Evolutionary conservation across 2,329 filamentous ascomycete species (phyloP).

Genomic region (Stachybotrys echinatus): DNA sequence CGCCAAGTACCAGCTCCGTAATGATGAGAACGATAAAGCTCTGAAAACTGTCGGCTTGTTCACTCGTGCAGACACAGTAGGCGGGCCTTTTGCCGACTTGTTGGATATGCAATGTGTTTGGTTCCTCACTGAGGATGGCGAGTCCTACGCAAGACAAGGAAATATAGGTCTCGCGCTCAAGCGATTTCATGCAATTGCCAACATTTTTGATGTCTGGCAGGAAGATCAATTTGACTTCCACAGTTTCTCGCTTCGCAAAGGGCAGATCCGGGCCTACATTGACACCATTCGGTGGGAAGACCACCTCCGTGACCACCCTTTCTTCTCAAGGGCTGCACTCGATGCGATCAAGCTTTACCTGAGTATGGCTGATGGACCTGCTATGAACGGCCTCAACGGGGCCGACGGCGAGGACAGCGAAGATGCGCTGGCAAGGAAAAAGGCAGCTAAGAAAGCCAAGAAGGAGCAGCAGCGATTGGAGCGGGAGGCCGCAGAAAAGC

Average conservation of each 20-base stretch:
- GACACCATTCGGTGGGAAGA: slow-evolving; percentile 98
- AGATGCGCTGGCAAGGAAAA: slow-evolving; percentile 69
- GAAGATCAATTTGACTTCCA: slow-evolving; percentile 99
- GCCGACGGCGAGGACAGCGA: slow-evolving; percentile 43
- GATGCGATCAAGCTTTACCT: slow-evolving; percentile 78
- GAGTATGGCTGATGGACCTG: slow-evolving; percentile 69
- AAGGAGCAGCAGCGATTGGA: slow-evolving; percentile 63
- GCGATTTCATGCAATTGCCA: slow-evolving; percentile 80
- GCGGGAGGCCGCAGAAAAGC: slow-evolving; percentile 73
- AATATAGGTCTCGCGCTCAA: slow-evolving; percentile 85
- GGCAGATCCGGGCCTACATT: slow-evolving; percentile 88
- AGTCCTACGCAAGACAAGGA: slow-evolving; percentile 77
- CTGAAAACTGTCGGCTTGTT: slow-evolving; percentile 89
- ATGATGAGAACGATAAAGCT: slow-evolving; percentile 82
- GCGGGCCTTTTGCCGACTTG: slow-evolving; percentile 83
- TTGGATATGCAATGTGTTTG: slow-evolving; percentile 98
- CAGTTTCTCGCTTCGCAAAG: slow-evolving; percentile 93
- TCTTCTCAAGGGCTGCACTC: slow-evolving; percentile 80
- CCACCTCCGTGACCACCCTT: slow-evolving; percentile 82
- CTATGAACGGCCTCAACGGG: slow-evolving; percentile 59
- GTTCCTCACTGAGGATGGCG: slow-evolving; percentile 93
- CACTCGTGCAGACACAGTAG: slow-evolving; percentile 82
- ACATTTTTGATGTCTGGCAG: slow-evolving; percentile 95
- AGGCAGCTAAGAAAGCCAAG: slow-evolving; percentile 84
- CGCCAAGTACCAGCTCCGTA: slow-evolving; percentile 92